Base-by-base conservation (phyloP, 257 asterid genomes). In the Rhazya stricta region DNA sequence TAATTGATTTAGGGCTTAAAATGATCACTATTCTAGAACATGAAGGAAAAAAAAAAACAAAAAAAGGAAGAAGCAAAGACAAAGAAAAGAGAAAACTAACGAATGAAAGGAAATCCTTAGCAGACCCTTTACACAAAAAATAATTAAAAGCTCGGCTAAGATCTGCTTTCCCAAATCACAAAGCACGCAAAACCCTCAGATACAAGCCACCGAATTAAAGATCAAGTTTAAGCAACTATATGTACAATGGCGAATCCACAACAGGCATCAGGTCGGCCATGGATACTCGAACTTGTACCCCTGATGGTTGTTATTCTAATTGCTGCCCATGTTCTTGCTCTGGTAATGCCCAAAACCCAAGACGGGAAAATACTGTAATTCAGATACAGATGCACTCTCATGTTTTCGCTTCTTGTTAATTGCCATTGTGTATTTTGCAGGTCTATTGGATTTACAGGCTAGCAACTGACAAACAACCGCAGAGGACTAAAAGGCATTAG, bases 371-470 rank as follows among this genome's bases (percentile, higher is more conserved):
- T 69, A 15, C 41, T 29, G 12, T 23, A 41, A 45, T 69, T 45
- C 37, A 19, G 11, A 18, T 27, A 8, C 29, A 19, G 6, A 1
- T 21, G 23, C 27, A 18, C 61, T 54, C 8, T 18, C 16, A n/a
- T 42, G 8, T 3, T 67, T 67, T 23, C 23, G 0, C 0, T n/a
- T 30, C 0, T 2, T 41, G 23, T 13, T 29, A 54, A 39, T 39
- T 50, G 10, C 11, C 10, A 9, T 45, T 3, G 0, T 76, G 11
- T 57, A 39, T 58, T 21, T 67, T 72, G 73, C 69, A 92, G 97
- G 96, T 85, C 58, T 92, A 89, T 78, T 92, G 97, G 96, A 88
- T 92, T 81, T 92, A 86, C 83, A 81, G 90, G 82, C 80, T 92
- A 77, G 94, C 96, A 67, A 90, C 96, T 72, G 96, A 92, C 71